Evolutionary conservation across 345 rosid species (phyloP), one percentile per base, ranked within the genome.

Genomic region (Erodium maritimum): DNA sequence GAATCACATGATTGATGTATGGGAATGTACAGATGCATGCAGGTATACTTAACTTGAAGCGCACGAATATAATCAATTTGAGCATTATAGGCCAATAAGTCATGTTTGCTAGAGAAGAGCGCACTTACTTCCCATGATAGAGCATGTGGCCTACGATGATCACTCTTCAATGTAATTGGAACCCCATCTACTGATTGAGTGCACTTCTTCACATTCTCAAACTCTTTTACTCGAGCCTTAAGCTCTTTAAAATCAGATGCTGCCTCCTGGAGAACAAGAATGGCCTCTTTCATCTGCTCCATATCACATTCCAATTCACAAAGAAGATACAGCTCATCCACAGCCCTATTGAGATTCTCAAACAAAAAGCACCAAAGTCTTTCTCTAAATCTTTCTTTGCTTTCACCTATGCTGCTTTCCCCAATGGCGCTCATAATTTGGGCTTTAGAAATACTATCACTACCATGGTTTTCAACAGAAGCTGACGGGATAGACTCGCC

Each of bases 121-220:
- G 61, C 23, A 59, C 37, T 76, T 79, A 85, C 93, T 84, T 85
- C 93, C 93, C 88, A 85, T 21, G 93, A 85, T 58, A 82, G 86
- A 56, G 93, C 93, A 75, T 85, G 93, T 16, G 93, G 93, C 74
- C 88, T 80, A 46, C 86, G 84, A 67, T 85, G 84, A 24, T 82
- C 88, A 60, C 74, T 73, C 77, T 75, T 85, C 67, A 80, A 64
- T 68, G 79, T 69, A 52, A 71, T 52, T 48, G 76, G 66, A 29
- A 66, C 53, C 52, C 79, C 77, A 58, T 85, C 84, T 55, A 60
- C 19, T 52, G 69, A 69, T 23, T 73, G 78, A 74, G 73, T 59
- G 51, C 77, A 74, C 65, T 62, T 82, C 56, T 80, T 85, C 34
- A 75, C 76, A 56, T 67, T 72, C 63, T 85, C 88, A 74, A 85